Evolutionary conservation across 352 stramenopile species (phyloP).

Genomic region (Globisporangium emineosum): DNA sequence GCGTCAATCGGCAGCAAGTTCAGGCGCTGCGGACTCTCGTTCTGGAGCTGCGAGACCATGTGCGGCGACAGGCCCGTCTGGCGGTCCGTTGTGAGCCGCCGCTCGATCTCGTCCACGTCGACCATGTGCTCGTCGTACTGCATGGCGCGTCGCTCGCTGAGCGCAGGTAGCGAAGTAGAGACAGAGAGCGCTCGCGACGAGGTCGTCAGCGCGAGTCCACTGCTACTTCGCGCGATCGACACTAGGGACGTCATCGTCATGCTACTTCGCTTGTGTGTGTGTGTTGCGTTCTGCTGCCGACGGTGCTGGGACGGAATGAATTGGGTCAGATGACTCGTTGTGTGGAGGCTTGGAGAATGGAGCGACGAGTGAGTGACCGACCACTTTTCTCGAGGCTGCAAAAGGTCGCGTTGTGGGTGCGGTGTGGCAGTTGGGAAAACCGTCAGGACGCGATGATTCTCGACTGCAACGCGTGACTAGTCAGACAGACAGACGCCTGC

Average conservation of each 20-base stretch:
- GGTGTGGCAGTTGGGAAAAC: neutral
- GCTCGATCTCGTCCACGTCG: constrained; percentile 42
- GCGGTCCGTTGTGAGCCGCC: constrained; percentile 34
- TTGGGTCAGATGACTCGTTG: neutral
- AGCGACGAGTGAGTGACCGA: neutral
- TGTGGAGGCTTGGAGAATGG: neutral
- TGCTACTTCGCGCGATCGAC: neutral
- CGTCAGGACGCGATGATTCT: neutral
- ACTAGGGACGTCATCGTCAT: neutral
- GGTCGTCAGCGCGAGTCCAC: neutral
- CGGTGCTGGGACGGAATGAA: neutral
- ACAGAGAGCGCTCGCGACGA: neutral
- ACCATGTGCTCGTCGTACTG: constrained; percentile 47
- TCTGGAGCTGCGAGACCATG: constrained; percentile 26
- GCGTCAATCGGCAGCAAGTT: constrained; percentile 50
- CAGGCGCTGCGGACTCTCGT: constrained; percentile 21
- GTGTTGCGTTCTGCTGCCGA: neutral
- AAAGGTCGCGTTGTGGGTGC: neutral
- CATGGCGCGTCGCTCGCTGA: constrained; percentile 8
- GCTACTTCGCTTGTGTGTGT: neutral
- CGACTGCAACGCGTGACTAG: neutral
- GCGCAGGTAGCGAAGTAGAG: constrained; percentile 1
- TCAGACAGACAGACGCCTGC: neutral
- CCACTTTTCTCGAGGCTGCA: neutral
- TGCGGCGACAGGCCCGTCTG: constrained; percentile 26